Evolutionary conservation across 148 eudicot genomes (phyloP), one percentile per base, ranked within the genome.

Genomic region (Fagopyrum esculentum): DNA sequence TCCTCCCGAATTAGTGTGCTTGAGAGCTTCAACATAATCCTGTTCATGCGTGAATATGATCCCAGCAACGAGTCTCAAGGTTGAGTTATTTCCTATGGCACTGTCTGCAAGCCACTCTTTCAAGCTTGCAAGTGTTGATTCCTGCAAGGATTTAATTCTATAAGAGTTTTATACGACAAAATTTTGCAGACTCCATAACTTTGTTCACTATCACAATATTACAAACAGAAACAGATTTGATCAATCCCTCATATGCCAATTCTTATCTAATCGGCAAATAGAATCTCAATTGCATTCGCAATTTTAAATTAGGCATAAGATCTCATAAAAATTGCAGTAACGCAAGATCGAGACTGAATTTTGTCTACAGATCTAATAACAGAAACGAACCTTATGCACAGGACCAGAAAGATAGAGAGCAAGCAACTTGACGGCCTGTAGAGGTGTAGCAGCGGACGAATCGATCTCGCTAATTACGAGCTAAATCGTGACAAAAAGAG

Each of bases 401-500:
- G 95, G 81, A 30, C 82, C 73, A 1, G 90, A 84, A 9, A 94
- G 87, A 80, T 91, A 94, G 69, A 91, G 73, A 44, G 98, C 98
- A 9, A 94, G 93, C 84, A 91, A 81, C 78, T 94, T 94, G 56
- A 94, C 95, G 5, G 98, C 95, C 74, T 94, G 98, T 22, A 91
- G 95, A 56, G 98, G 85, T 16, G 98, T 91, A 1, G 98, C 88
- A 19, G 98, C 93, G 1, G 95, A 84, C 0, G 87, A 79, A 84
- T 89, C 89, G 81, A 94, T 87, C 85, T 91, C 97, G 66, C 75
- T 85, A 46, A 91, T 82, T 73, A 87, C 98, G 78, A 94, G 97
- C 93, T 94, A 74, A 73, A 74, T 52, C 16, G 16, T 12, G 9
- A 74, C 48, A 17, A 59, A 5, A 35, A 50, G 49, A 56, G 46